Percentiles rank a stretch among this genome's conserved stretches.
phyloP scores from a whole-genome alignment of 2,329 filamentous ascomycete species.

The Cephalotrichum gorgonifer region DNA sequence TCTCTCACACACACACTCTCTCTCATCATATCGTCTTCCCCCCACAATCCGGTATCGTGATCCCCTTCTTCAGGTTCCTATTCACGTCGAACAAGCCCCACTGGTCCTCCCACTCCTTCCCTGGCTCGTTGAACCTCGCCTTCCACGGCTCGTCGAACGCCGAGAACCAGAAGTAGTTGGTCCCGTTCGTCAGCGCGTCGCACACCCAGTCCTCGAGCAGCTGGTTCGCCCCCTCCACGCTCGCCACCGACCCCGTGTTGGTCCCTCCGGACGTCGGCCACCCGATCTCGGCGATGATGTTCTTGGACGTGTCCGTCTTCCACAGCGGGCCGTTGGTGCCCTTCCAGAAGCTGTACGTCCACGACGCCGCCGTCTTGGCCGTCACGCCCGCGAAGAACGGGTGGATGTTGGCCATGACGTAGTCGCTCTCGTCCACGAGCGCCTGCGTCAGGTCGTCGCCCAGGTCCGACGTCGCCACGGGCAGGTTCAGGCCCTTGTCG shows the following conservation, averaged over 20 bases:
- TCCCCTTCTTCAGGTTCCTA: constrained; percentile 70
- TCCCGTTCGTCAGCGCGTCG: constrained; percentile 65
- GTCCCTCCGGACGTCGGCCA: constrained; percentile 82
- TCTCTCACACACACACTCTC: no score
- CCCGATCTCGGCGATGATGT: constrained; percentile 83
- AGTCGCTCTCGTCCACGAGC: constrained; percentile 64
- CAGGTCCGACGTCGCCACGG: constrained; percentile 79
- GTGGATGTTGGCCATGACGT: constrained; percentile 94
- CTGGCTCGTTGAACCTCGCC: constrained; percentile 54
- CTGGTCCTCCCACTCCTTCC: constrained; percentile 83
- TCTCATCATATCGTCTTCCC: constrained; percentile 58
- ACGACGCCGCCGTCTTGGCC: constrained; percentile 57
- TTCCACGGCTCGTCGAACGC: constrained; percentile 98
- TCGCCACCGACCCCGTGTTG: constrained; percentile 64
- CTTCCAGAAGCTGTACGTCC: constrained; percentile 80
- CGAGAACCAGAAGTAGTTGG: constrained; percentile 95
- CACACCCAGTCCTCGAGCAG: constrained; percentile 85
- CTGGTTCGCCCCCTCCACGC: constrained; percentile 70
- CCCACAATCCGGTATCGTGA: constrained; percentile 80
- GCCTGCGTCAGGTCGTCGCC: constrained; percentile 74
- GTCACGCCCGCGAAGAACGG: constrained; percentile 83
- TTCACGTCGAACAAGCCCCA: constrained; percentile 87
- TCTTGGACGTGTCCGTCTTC: constrained; percentile 49
- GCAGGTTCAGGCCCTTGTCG: constrained; percentile 54
- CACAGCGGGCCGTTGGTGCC: constrained; percentile 56